Percentiles rank a stretch among this genome's conserved stretches.
phyloP scores from a whole-genome alignment of 163 green algal genomes.

The Prototheca cutis region DNA sequence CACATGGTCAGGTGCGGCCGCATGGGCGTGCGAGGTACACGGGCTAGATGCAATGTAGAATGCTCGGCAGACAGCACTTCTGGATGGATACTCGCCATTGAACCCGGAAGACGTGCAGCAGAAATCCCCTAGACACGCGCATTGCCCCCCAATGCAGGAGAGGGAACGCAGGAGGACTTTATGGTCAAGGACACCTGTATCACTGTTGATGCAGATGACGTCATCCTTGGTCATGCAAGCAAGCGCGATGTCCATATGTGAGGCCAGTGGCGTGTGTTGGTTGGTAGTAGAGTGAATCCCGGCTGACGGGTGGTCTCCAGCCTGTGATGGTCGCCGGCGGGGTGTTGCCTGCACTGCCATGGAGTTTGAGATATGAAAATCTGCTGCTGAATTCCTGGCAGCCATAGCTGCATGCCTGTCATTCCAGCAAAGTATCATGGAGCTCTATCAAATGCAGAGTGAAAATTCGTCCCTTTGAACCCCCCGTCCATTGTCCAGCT shows the following conservation, averaged over 20 bases:
- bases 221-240: slow-evolving; percentile 58
- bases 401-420: not conserved
- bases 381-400: not conserved
- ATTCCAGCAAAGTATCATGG: not conserved
- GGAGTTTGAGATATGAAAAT: too few relatives aligned
- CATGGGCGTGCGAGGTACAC: not conserved
- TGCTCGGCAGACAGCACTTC: too few relatives aligned
- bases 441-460: not conserved
- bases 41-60: not conserved
- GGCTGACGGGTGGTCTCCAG: too few relatives aligned
- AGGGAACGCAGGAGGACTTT: slow-evolving; percentile 65
- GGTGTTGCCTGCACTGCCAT: too few relatives aligned
- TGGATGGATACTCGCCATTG: too few relatives aligned
- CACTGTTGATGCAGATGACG: slow-evolving; percentile 78
- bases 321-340: too few relatives aligned
- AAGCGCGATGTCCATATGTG: slow-evolving; percentile 71
- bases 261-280: not conserved
- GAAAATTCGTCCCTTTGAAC: too few relatives aligned
- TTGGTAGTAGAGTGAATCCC: not conserved
- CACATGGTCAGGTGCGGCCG: not conserved
- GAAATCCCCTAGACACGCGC: not conserved
- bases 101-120: too few relatives aligned
- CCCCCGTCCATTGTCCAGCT: too few relatives aligned
- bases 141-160: slow-evolving; percentile 1
- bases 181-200: slow-evolving; percentile 88